Evolutionary conservation across 495 filamentous ascomycete species (phyloP).

Genomic region (Penicillium turbatum): DNA sequence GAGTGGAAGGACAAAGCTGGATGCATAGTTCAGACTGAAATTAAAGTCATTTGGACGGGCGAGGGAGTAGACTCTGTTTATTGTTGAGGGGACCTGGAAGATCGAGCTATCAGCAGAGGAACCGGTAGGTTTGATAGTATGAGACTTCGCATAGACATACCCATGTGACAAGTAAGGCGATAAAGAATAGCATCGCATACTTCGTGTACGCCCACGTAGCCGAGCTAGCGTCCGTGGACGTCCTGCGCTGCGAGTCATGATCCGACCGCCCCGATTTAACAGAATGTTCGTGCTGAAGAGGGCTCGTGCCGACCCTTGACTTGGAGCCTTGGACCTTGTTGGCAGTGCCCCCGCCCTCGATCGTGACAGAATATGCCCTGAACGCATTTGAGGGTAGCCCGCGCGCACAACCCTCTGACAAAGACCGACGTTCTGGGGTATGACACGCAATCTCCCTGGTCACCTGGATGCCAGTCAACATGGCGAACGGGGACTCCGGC

Average conservation of each 20-base stretch:
- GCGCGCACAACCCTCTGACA: not conserved
- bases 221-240: slow-evolving; percentile 24
- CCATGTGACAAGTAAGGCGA: slow-evolving; percentile 78
- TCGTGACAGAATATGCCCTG: slow-evolving; percentile 35
- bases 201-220: slow-evolving; percentile 75
- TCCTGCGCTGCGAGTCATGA: slow-evolving; percentile 19
- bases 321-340: not conserved
- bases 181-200: slow-evolving; percentile 82
- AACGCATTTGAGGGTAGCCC: slow-evolving; percentile 10
- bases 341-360: slow-evolving; percentile 27
- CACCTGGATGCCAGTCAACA: slow-evolving; percentile 56
- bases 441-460: slow-evolving; percentile 35
- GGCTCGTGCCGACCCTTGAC: not conserved
- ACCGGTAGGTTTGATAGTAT: not conserved
- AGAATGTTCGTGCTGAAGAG: slow-evolving; percentile 4
- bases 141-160: slow-evolving; percentile 25
- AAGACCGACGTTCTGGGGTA: slow-evolving; percentile 9
- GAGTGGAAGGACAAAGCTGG: slow-evolving; percentile 71
- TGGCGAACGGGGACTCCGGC: slow-evolving; percentile 46
- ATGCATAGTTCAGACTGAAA: slow-evolving; percentile 62
- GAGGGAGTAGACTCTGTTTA: slow-evolving; percentile 71
- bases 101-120: not conserved
- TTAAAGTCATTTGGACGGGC: slow-evolving; percentile 49
- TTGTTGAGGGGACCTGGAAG: slow-evolving; percentile 63
- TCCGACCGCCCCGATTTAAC: slow-evolving; percentile 10